These are phyloP conservation scores for Boletus semigastroideus DNA, from an alignment of 1,284 basidiomycete genomes.

Conservation along the genomic window DNA sequence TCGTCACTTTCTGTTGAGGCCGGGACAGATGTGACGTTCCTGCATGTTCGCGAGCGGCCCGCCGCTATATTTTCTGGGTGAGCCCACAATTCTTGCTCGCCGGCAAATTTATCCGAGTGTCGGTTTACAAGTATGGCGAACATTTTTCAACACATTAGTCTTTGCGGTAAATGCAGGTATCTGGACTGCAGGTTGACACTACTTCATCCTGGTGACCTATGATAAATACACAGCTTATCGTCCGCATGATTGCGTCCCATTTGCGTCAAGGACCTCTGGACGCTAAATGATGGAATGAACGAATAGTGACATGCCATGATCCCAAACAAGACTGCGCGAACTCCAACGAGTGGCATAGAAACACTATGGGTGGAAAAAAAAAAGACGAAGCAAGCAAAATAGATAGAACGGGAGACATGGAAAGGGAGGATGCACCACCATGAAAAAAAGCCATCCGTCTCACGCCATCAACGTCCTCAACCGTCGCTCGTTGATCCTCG, in stretches of 20 bases:
- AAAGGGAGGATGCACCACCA: too few species aligned
- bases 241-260: too few species aligned
- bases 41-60: neutral
- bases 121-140: slow-evolving; percentile 2
- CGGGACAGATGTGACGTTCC: neutral
- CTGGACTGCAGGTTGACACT: too few species aligned
- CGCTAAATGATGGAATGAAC: too few species aligned
- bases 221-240: too few species aligned
- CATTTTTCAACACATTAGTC: slow-evolving; percentile 13
- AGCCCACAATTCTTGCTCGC: neutral
- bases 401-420: too few species aligned
- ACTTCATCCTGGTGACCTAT: too few species aligned
- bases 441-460: neutral
- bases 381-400: too few species aligned
- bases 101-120: neutral
- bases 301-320: neutral
- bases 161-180: slow-evolving; percentile 19
- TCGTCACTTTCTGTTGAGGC: neutral
- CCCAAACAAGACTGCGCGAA: neutral
- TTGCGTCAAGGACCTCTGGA: too few species aligned
- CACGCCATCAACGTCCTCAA: slow-evolving; percentile 11
- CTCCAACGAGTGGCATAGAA: too few species aligned
- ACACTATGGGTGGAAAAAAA: neutral
- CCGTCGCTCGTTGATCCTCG: slow-evolving; percentile 3
- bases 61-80: neutral